Evolutionary conservation across 2,329 filamentous ascomycete genomes (phyloP).

Genomic region (Grosmannia clavigera): DNA sequence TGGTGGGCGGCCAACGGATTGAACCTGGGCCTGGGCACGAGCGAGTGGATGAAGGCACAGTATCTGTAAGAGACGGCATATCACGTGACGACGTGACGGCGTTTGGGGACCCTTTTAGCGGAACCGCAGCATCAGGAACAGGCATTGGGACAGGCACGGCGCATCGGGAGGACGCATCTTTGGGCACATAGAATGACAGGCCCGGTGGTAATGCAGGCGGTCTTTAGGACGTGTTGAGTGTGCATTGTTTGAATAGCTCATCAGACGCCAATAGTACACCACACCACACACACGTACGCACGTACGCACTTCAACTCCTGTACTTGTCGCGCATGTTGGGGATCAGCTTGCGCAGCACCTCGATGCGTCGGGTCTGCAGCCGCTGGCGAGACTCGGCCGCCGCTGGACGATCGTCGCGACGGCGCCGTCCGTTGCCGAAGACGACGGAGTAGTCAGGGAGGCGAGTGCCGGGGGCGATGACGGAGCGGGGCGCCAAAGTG

Average conservation of each 20-base stretch:
- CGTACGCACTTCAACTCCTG: neutral
- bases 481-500: conserved; percentile 54
- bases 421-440: conserved; percentile 50
- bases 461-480: conserved; percentile 42
- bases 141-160: neutral
- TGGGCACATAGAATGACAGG: neutral
- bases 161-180: neutral
- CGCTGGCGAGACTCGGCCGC: conserved; percentile 51
- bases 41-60: conserved; percentile 80
- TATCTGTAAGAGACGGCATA: conserved; percentile 36
- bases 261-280: no score
- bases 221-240: neutral
- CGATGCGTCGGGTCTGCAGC: conserved; percentile 54
- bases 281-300: no score
- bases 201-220: neutral
- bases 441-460: conserved; percentile 58
- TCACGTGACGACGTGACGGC: neutral
- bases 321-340: conserved; percentile 38
- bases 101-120: neutral
- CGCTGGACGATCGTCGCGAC: conserved; percentile 43
- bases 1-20: conserved; percentile 87
- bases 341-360: conserved; percentile 54
- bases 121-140: neutral
- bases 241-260: no score
- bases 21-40: conserved; percentile 69